Conservation (phyloP, 352 stramenopile species). For the Globisporangium emineosum region DNA sequence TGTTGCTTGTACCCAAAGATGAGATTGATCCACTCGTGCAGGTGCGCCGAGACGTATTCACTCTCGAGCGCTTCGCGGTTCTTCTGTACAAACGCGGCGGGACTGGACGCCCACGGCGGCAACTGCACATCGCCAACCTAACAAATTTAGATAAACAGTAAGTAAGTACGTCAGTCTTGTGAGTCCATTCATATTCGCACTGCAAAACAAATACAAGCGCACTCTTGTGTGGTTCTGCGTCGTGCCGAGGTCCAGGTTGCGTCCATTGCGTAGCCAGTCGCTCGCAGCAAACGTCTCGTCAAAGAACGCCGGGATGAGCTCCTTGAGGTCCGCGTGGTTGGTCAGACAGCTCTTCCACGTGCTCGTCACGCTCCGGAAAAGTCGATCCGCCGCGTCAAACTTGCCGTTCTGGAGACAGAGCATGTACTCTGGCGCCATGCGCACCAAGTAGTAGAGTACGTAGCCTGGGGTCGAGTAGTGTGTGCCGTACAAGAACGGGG, state of each 20-base stretch:
- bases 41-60: constrained; percentile 92
- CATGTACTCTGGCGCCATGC: constrained; percentile 95
- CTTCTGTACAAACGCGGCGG: constrained; percentile 86
- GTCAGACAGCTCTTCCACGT: constrained; percentile 89
- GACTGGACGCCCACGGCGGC: constrained; percentile 90
- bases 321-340: constrained; percentile 96
- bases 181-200: not conserved
- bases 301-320: constrained; percentile 99
- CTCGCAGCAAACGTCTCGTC: constrained; percentile 71
- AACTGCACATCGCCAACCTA: constrained; percentile 94
- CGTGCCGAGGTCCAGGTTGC: constrained; percentile 95
- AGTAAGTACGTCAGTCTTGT: not conserved
- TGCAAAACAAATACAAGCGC: not conserved
- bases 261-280: constrained; percentile 95
- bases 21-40: constrained; percentile 98
- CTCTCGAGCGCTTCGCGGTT: constrained; percentile 95
- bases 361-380: constrained; percentile 93
- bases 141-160: constrained; percentile 34
- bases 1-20: constrained; percentile 98
- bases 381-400: constrained; percentile 97
- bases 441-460: constrained; percentile 97
- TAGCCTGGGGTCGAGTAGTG: constrained; percentile 92
- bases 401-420: constrained; percentile 95
- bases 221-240: constrained; percentile 74
- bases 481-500: constrained; percentile 98